Percentiles rank a stretch among this genome's conserved stretches.
phyloP scores from a whole-genome alignment of 108 stramenopile genomes.

The Cyclotella choctawhatcheeana region DNA sequence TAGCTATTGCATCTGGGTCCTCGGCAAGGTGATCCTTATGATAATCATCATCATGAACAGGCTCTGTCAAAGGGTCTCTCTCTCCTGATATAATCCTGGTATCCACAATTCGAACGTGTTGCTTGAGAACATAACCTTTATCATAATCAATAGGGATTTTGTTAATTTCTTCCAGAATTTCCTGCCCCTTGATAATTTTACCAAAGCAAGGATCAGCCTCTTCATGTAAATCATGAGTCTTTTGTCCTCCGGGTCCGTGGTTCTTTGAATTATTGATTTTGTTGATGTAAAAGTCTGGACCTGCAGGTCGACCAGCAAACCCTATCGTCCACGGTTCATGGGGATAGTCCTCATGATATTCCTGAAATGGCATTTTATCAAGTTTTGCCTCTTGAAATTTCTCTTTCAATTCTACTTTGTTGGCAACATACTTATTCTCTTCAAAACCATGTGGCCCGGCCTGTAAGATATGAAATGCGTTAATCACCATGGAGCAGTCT shows the following conservation, averaged over 20 bases:
- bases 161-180: constrained; percentile 59
- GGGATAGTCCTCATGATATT: constrained; percentile 77
- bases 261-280: constrained; percentile 74
- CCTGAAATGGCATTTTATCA: constrained; percentile 70
- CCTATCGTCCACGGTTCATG: constrained; percentile 84
- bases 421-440: constrained; percentile 21
- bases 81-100: constrained; percentile 20
- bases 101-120: constrained; percentile 35
- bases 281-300: constrained; percentile 93
- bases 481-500: constrained; percentile 70
- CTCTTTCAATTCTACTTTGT: constrained; percentile 20
- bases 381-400: constrained; percentile 56
- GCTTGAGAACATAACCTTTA: neutral
- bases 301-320: constrained; percentile 90
- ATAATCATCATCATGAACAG: constrained; percentile 3
- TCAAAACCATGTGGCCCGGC: constrained; percentile 60
- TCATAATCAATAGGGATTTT: constrained; percentile 33
- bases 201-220: constrained; percentile 97
- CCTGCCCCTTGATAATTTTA: constrained; percentile 67
- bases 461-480: constrained; percentile 84
- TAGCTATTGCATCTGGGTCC: too few relatives aligned
- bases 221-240: constrained; percentile 64
- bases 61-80: constrained; percentile 2
- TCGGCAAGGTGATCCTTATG: constrained; percentile 1
- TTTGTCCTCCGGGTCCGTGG: constrained; percentile 94